These are phyloP conservation scores for Scorias spongiosa DNA, from an alignment of 2,329 filamentous ascomycete genomes.

Conservation along the genomic window DNA sequence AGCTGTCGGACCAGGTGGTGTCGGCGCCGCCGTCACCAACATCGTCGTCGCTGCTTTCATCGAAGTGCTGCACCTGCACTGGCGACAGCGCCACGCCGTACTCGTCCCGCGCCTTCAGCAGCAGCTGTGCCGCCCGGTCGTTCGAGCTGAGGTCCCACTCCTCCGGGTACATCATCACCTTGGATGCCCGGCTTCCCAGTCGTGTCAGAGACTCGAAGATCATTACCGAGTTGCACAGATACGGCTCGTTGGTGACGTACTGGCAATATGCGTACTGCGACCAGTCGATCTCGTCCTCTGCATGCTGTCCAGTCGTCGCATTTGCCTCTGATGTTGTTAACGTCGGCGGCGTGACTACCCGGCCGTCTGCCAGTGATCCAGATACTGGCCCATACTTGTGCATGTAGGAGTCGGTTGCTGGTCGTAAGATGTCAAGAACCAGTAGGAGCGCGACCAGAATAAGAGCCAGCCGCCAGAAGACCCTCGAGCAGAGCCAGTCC, in stretches of 20 bases:
- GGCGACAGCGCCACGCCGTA: slow-evolving; percentile 36
- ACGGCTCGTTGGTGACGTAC: slow-evolving; percentile 27
- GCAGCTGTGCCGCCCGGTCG: slow-evolving; percentile 23
- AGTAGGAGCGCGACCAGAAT: neutral
- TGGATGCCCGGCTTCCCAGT: slow-evolving; percentile 26
- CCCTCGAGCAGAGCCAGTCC: neutral
- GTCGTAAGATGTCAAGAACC: neutral
- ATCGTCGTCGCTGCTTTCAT: neutral
- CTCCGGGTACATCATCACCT: slow-evolving; percentile 29
- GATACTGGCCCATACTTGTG: neutral
- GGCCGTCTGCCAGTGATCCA: neutral
- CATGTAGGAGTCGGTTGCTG: neutral
- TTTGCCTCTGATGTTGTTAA: neutral
- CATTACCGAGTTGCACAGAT: slow-evolving; percentile 29
- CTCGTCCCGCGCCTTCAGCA: slow-evolving; percentile 30
- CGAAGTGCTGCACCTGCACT: slow-evolving; percentile 20
- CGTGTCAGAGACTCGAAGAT: slow-evolving; percentile 27
- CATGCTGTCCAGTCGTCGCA: slow-evolving; percentile 2
- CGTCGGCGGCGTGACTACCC: neutral
- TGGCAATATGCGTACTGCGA: slow-evolving; percentile 26
- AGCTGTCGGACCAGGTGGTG: slow-evolving; percentile 45
- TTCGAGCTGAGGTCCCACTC: slow-evolving; percentile 13
- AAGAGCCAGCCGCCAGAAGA: neutral
- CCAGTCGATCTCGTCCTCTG: slow-evolving; percentile 20
- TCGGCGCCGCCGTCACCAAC: slow-evolving; percentile 19